Percentiles rank a stretch among this genome's conserved stretches.
Evolutionary conservation across 108 stramenopile species (phyloP).

Genomic region (Ochromonas danica): DNA sequence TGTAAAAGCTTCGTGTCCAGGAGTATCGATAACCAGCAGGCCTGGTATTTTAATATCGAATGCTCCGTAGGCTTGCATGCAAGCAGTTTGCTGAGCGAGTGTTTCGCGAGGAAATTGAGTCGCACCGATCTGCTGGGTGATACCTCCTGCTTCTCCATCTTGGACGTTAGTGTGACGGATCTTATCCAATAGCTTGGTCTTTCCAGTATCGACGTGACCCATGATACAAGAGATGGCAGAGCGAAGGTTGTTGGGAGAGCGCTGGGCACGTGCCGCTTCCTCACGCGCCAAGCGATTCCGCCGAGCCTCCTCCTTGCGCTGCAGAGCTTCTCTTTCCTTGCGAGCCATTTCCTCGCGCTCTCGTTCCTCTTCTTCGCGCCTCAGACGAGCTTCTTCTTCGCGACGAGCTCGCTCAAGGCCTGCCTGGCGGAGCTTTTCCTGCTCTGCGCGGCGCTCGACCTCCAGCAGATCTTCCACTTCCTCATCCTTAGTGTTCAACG

Average conservation of each 20-base stretch:
- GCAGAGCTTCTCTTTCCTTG: neutral
- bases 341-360: slow-evolving; percentile 29
- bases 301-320: slow-evolving; percentile 8
- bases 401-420: slow-evolving; percentile 46
- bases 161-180: slow-evolving; percentile 99
- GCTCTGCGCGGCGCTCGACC: slow-evolving; percentile 42
- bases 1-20: slow-evolving; percentile 96
- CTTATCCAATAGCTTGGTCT: slow-evolving; percentile 97
- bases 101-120: slow-evolving; percentile 96
- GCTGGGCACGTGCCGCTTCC: slow-evolving; percentile 69
- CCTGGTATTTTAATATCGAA: slow-evolving; percentile 76
- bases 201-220: slow-evolving; percentile 97
- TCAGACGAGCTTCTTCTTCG: slow-evolving; percentile 29
- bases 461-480: slow-evolving; percentile 40
- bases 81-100: slow-evolving; percentile 69
- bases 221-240: slow-evolving; percentile 97
- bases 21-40: slow-evolving; percentile 96
- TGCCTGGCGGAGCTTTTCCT: slow-evolving; percentile 37
- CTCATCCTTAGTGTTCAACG: neutral
- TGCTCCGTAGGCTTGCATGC: neutral
- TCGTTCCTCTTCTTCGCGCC: slow-evolving; percentile 4
- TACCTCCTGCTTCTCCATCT: slow-evolving; percentile 99
- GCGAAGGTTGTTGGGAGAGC: slow-evolving; percentile 81
- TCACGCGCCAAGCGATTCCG: slow-evolving; percentile 40
- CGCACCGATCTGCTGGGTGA: slow-evolving; percentile 99